Evolutionary conservation across 192 early-diverging fungal genomes (phyloP), one percentile per base, ranked within the genome.

Genomic region (Ambispora gerdemannii): DNA sequence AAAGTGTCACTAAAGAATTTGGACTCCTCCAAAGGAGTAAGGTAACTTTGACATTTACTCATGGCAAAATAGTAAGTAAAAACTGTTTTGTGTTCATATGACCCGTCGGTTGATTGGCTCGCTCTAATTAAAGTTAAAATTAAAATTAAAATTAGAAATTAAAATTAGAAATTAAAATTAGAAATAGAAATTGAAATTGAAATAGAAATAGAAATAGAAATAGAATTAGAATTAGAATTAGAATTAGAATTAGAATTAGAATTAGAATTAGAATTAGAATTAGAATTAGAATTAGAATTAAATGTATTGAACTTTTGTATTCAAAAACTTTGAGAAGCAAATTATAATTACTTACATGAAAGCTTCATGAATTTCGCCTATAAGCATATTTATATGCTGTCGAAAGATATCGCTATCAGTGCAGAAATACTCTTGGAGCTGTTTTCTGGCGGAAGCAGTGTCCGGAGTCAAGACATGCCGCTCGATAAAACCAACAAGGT

Each of bases 361-460:
- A 30, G 53, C 38, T n/a, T 70, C 68, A 47, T 70, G 68, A 11
- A 70, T 55, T 50, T 70, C 68, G 11, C 68, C 68, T 17, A 70
- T 13, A 17, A 70, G n/a, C 56, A 70, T 60, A 28, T 56, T 31
- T 22, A 70, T 61, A 50, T 70, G 56, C 50, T 60, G 55, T 47
- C 17, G 36, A 50, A 70, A 70, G 20, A 50, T 31, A 25, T 60
- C 56, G 55, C 68, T 60, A 49, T 70, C 68, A 25, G 19, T 24
- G 49, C 68, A 70, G 35, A 17, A 58, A 60, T 49, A 60, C 27
- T 60, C 68, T 30, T 50, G 38, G 0, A 60, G 35, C 22, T 43
- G 10, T 11, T 50, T 70, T 33, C 17, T 59, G 20, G 36, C 68
- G 1, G n/a, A 4, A 4, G 13, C 24, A n/a, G 22, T 19, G 11